These are phyloP conservation scores for Salvia miltiorrhiza DNA, from an alignment of 257 asterid species.

Conservation along the genomic window DNA sequence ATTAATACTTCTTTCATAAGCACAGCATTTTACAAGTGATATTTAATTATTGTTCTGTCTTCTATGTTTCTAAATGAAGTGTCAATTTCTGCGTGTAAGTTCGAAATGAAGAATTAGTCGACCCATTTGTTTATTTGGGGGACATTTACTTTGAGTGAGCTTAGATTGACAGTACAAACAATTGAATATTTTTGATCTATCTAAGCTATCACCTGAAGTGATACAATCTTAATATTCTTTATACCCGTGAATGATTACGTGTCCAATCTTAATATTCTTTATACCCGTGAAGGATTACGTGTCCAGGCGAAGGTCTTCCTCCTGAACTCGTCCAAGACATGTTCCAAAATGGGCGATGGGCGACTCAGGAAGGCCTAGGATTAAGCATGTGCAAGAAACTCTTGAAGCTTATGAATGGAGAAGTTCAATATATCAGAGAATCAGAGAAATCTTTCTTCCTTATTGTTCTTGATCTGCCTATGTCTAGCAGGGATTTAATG, in stretches of 20 bases:
- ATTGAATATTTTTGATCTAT: no score
- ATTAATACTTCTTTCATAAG: no score
- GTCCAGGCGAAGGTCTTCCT: slow-evolving; percentile 93
- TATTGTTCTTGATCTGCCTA: neutral
- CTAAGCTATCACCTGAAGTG: no score
- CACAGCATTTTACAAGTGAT: no score
- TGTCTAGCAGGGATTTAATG: slow-evolving; percentile 33
- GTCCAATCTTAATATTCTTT: neutral
- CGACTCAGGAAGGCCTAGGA: slow-evolving; percentile 73
- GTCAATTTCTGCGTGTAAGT: no score
- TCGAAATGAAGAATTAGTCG: no score
- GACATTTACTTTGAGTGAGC: neutral
- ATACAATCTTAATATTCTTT: no score
- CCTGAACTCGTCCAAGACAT: slow-evolving; percentile 74
- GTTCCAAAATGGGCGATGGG: slow-evolving; percentile 73
- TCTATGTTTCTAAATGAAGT: no score
- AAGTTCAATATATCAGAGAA: slow-evolving; percentile 80
- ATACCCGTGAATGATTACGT: no score
- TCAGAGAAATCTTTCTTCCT: neutral
- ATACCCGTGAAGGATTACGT: slow-evolving; percentile 50
- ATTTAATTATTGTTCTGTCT: no score
- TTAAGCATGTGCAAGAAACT: slow-evolving; percentile 68
- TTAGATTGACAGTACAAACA: neutral
- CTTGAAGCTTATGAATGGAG: slow-evolving; percentile 84
- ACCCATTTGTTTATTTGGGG: no score